A percentile compares a stretch with the other conserved stretches of the same genome.
phyloP scores from a whole-genome alignment of 2,329 filamentous ascomycete genomes.

The Aspergillus candidus region DNA sequence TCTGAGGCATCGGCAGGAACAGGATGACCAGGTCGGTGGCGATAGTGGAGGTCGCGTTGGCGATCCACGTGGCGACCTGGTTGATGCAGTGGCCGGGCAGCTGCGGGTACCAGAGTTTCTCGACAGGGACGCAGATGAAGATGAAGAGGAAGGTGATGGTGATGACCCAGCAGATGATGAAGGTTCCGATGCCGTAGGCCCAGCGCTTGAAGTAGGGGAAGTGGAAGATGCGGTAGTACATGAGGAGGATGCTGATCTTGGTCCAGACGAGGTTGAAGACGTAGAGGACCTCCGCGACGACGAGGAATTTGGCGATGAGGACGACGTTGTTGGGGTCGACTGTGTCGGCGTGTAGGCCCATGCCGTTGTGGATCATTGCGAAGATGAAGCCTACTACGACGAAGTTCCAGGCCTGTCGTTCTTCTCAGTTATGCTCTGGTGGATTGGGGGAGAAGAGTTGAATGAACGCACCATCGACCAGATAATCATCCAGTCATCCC shows the following conservation, averaged over 20 bases:
- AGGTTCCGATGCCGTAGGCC: conserved; percentile 22
- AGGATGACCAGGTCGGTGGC: conserved; percentile 22
- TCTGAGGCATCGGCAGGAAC: conserved; percentile 20
- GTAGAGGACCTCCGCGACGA: conserved; percentile 37
- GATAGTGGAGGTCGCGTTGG: conserved; percentile 21
- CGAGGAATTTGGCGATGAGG: conserved; percentile 26
- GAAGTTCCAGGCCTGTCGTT: conserved; percentile 17
- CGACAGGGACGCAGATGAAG: conserved; percentile 25
- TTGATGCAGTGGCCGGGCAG: conserved; percentile 23
- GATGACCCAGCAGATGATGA: conserved; percentile 22
- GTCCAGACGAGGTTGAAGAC: conserved; percentile 28
- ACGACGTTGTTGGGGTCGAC: conserved; percentile 32
- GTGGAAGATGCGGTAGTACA: conserved; percentile 26
- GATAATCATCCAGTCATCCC: conserved; percentile 48
- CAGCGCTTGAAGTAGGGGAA: conserved; percentile 23
- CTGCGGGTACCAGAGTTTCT: conserved; percentile 24
- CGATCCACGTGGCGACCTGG: conserved; percentile 23
- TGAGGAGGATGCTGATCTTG: conserved; percentile 21
- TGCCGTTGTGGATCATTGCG: conserved; percentile 42
- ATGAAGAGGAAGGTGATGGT: conserved; percentile 24
- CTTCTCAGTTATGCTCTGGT: not conserved
- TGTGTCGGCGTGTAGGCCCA: conserved; percentile 44
- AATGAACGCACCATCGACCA: conserved; percentile 42
- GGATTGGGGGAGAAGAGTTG: not conserved
- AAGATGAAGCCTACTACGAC: conserved; percentile 45